Base-by-base conservation (phyloP, 805 yeast genomes). In the Teunomyces panamensis region DNA sequence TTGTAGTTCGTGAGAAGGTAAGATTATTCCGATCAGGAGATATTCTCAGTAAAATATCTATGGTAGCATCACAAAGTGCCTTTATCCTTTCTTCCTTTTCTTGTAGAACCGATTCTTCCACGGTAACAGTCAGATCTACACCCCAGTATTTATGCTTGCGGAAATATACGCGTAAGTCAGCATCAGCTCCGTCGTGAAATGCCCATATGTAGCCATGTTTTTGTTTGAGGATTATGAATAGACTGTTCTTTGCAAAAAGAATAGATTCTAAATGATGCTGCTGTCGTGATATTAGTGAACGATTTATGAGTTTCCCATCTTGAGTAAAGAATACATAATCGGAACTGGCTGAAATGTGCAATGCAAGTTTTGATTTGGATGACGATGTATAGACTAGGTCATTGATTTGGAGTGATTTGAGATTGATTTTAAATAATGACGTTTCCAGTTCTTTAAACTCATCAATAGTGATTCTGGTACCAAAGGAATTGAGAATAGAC, bases 141-240 rank as follows among this genome's bases (percentile, higher is more conserved):
- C 39, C 33, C 47, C 50, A 44, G 24, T 39, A 24, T 7, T 35
- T 33, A 17, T 47, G 50, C 26, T 28, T 39, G 20, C 46, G 32
- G 34, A 47, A 47, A 24, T 39, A 49, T 14, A 30, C 45, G 3
- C 44, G 47, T 30, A 46, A 34, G 27, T 42, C 37, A 16, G 44
- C 44, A 30, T 49, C 49, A 14, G 44, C 34, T 2, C 44, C 50
- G 9, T 28, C n/a, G 26, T 48, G 51, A 24, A 42, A 43, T 14
- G 41, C 52, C 20, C 45, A 9, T 5, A 44, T n/a, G 27, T 14
- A 49, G 5, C 53, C 52, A 10, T 30, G 43, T n/a, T 27, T 24
- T 6, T 43, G 39, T 14, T 44, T 45, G 34, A 52, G 32, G 7
- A 17, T 41, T 7, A 52, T 36, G 4, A 49, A 28, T 8, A 49